Evolutionary conservation across 805 yeast species (phyloP).

Genomic region (Ogataea minuta): DNA sequence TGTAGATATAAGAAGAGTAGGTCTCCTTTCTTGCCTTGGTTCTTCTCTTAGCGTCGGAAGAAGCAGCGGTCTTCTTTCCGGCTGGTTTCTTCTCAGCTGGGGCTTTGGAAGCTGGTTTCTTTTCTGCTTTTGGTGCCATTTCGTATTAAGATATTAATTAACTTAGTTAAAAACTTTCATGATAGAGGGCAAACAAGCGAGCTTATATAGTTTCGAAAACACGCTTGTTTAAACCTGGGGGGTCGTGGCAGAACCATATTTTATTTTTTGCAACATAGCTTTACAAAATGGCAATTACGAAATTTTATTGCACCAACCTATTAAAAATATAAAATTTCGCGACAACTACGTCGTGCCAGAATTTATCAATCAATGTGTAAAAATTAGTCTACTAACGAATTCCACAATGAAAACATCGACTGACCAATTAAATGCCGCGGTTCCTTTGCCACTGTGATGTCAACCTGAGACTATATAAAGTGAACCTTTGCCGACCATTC

Average conservation of each 20-base stretch:
- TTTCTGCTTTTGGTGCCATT: conserved; percentile 67
- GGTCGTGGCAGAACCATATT: conserved; percentile 13
- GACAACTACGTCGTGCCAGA: conserved; percentile 22
- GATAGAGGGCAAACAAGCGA: conserved; percentile 15
- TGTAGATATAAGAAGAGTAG: conserved; percentile 96
- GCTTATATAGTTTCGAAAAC: conserved; percentile 19
- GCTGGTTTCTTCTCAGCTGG: conserved; percentile 96
- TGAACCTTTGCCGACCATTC: conserved; percentile 1
- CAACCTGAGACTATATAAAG: conserved; percentile 10
- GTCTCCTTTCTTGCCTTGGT: conserved; percentile 96
- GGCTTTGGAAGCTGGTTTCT: conserved; percentile 87
- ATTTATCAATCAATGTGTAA: conserved; percentile 21
- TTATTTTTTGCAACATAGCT: conserved; percentile 18
- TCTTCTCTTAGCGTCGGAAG: conserved; percentile 85
- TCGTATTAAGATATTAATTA: conserved; percentile 21
- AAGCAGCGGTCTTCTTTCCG: conserved; percentile 84
- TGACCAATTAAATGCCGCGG: conserved; percentile 4
- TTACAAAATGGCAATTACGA: conserved; percentile 15
- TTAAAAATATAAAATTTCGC: conserved; percentile 20
- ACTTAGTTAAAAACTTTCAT: conserved; percentile 5
- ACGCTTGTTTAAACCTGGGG: conserved; percentile 4
- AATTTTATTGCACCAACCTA: conserved; percentile 9
- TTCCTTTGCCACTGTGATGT: conserved; percentile 3
- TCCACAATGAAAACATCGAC: background rate
- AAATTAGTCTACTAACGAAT: conserved; percentile 10